Evolutionary conservation across 108 stramenopile species (phyloP).

Genomic region (Nitzschia sp.): DNA sequence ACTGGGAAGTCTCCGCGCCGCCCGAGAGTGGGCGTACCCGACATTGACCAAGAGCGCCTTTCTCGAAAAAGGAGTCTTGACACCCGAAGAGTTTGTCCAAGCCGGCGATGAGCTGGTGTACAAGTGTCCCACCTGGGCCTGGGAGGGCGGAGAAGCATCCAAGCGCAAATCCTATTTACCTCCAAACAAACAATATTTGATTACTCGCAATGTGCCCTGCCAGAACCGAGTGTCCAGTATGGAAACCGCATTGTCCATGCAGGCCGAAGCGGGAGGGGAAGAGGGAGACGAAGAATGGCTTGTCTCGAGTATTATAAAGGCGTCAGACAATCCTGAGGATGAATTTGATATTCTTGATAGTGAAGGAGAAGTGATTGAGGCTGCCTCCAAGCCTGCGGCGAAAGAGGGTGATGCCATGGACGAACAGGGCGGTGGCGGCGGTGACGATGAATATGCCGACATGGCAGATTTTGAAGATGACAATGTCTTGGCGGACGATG

Average conservation of each 20-base stretch:
- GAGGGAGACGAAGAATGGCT: conserved; percentile 81
- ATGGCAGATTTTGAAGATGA: conserved; percentile 91
- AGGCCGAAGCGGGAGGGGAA: conserved; percentile 27
- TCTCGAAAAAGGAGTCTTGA: conserved; percentile 89
- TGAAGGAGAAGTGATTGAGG: conserved; percentile 63
- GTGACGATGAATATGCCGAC: conserved; percentile 90
- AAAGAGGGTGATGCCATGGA: conserved; percentile 1
- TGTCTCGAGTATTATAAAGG: conserved; percentile 51
- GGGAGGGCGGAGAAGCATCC: conserved; percentile 74
- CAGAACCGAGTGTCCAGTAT: conserved; percentile 66
- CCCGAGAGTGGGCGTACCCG: conserved; percentile 89
- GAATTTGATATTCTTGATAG: conserved; percentile 89
- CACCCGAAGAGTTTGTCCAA: conserved; percentile 92
- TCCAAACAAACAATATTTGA: conserved; percentile 88
- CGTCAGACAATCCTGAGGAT: conserved; percentile 54
- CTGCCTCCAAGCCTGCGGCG: conserved; percentile 14
- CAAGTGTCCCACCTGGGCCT: conserved; percentile 94
- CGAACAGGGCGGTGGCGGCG: conserved; percentile 13
- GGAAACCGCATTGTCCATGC: conserved; percentile 64
- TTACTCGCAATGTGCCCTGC: conserved; percentile 92
- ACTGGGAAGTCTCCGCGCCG: conserved; percentile 44
- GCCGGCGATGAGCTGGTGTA: conserved; percentile 93
- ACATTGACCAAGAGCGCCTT: conserved; percentile 86
- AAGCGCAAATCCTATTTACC: conserved; percentile 73
- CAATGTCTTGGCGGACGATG: conserved; percentile 73